These are phyloP conservation scores for Flaveria linearis DNA, from an alignment of 129 eudicot genomes.

Conservation along the genomic window DNA sequence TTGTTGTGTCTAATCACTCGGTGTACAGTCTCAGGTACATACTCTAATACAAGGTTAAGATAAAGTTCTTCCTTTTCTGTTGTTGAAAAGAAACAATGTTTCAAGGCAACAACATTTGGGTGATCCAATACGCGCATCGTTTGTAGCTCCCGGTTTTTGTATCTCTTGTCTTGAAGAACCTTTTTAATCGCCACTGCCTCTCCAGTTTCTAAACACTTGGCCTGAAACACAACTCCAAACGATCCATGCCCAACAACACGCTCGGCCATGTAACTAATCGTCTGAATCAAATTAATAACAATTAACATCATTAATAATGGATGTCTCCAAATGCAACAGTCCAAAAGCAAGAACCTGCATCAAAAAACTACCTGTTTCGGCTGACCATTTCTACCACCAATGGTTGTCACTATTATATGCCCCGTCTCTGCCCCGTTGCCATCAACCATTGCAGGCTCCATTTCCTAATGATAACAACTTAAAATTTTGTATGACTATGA, in stretches of 20 bases:
- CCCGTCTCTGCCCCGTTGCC: slow-evolving; percentile 96
- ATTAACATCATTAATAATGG: slow-evolving; percentile 3
- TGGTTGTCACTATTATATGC: slow-evolving; percentile 91
- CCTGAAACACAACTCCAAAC: slow-evolving; percentile 91
- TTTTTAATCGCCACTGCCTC: slow-evolving; percentile 89
- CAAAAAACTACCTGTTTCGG: slow-evolving; percentile 69
- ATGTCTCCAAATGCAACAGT: neutral
- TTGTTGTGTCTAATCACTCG: slow-evolving; percentile 82
- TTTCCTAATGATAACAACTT: slow-evolving; percentile 48
- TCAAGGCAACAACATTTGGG: slow-evolving; percentile 84
- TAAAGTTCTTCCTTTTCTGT: slow-evolving; percentile 83
- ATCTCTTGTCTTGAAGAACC: slow-evolving; percentile 87
- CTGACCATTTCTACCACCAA: slow-evolving; percentile 92
- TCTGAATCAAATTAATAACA: slow-evolving; percentile 43
- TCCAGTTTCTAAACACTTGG: slow-evolving; percentile 89
- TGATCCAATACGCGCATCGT: slow-evolving; percentile 90
- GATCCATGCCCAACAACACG: slow-evolving; percentile 93
- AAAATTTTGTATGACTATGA: neutral
- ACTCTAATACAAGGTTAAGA: slow-evolving; percentile 82
- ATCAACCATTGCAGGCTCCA: slow-evolving; percentile 81
- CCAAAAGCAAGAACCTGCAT: neutral
- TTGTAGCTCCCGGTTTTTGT: slow-evolving; percentile 93
- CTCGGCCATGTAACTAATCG: slow-evolving; percentile 96
- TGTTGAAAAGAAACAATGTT: slow-evolving; percentile 90
- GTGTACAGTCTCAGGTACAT: slow-evolving; percentile 90